Conservation (phyloP, 345 rosid genomes). For the Rhodamnia rubescens region DNA sequence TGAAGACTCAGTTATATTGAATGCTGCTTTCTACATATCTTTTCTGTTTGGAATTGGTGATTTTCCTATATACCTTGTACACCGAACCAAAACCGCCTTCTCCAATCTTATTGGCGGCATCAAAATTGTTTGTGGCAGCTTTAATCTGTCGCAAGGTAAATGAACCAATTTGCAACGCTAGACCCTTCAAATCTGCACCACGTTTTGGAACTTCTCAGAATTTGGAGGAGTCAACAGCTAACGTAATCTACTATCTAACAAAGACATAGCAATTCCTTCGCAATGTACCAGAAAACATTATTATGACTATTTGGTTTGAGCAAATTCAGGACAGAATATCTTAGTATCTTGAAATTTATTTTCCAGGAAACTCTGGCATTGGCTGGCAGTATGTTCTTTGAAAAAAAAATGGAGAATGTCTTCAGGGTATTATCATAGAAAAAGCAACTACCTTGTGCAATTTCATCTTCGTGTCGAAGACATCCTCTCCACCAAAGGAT, state of each 20-base stretch:
- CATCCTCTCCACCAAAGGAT: slow-evolving; percentile 8
- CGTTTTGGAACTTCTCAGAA: neutral
- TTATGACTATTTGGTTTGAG: neutral
- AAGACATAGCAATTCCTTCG: neutral
- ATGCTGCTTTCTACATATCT: neutral
- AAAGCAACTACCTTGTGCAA: neutral
- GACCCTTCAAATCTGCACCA: slow-evolving; percentile 2
- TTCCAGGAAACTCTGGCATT: neutral
- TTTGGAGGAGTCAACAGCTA: neutral
- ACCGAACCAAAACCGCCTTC: slow-evolving; percentile 20
- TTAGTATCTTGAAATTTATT: neutral
- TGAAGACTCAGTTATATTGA: neutral
- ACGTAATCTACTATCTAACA: neutral
- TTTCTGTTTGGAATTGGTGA: neutral
- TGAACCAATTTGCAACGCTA: slow-evolving; percentile 8
- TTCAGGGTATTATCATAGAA: neutral
- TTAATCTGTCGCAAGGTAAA: slow-evolving; percentile 11
- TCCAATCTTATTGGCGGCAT: slow-evolving; percentile 6
- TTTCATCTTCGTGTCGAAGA: neutral
- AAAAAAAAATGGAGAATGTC: neutral
- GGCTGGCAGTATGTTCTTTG: neutral
- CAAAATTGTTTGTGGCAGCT: slow-evolving; percentile 13
- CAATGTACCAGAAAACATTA: neutral
- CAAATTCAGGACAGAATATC: neutral
- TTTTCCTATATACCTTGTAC: neutral